Evolutionary conservation across 345 rosid genomes (phyloP), one percentile per base, ranked within the genome.

Genomic region (Hibiscus tridactylites): DNA sequence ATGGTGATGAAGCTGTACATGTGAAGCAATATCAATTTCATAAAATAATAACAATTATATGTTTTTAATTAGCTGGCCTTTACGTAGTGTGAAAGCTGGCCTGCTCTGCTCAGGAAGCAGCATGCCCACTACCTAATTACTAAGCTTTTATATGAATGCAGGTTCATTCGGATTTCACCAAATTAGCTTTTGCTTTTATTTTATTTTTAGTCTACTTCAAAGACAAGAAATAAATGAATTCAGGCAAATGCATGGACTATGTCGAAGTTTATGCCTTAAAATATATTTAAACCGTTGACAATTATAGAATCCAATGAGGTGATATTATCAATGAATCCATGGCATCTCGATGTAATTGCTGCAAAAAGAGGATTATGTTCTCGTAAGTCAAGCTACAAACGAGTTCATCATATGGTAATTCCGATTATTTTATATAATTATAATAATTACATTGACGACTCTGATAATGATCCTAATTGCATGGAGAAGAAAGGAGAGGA

Each of bases 1-100:
- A 29, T 21, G 24, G 24, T 21, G 24, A 21, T 21, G 24, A 21
- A 21, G 24, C 12, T 44, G 47, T 44, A 44, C 47, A 44, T 10
- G 47, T 44, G 47, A 44, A 79, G 13, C 75, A 42, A 72, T 77
- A 73, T 71, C 3, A 50, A 50, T 77, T 78, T 57, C 16, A n/a
- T 47, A 21, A 21, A 29, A 56, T 10, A 37, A 47, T 6, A 67
- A 72, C 61, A 61, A 61, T 47, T 3, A 11, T 44, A 44, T 44
- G 47, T 44, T 44, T 44, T 72, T 11, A 17, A 72, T 47, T 72
- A 17, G 68, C 74, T 46, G 60, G 60, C 68, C 15, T 71, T 71
- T n/a, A 1, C 67, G 6, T 60, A 44, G 9, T 54, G 62, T 33
- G 72, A 69, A 69, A 33, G 17, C 62, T 33, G 24, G 24, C 24